Percentiles rank a stretch among this genome's conserved stretches.
phyloP scores from a whole-genome alignment of 75 land plant species.

The Cryptomeria japonica region DNA sequence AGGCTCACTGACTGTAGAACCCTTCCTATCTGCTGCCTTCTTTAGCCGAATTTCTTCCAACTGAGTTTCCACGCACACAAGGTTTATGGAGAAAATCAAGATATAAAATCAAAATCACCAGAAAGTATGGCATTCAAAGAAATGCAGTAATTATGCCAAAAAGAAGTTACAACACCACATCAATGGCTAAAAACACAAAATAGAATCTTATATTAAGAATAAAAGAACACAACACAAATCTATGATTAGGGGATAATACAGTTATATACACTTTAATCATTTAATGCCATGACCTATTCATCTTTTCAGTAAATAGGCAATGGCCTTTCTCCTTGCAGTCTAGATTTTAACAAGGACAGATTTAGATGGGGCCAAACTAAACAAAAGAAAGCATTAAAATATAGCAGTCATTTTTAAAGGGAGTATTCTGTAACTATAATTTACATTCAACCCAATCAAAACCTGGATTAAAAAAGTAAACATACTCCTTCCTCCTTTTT shows the following conservation, averaged over 20 bases:
- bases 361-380: background rate
- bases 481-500: background rate
- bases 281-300: background rate
- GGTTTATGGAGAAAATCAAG: background rate
- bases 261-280: background rate
- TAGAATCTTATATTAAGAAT: background rate
- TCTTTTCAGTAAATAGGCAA: background rate
- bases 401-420: background rate
- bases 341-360: background rate
- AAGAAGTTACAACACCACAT: background rate
- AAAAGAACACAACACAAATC: background rate
- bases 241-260: background rate
- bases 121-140: background rate
- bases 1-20: conserved; percentile 41
- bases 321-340: background rate
- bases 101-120: background rate
- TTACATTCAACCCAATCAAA: background rate
- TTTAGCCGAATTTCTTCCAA: conserved; percentile 77
- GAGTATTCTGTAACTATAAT: background rate
- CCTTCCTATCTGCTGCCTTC: conserved; percentile 61
- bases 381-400: background rate
- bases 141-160: background rate
- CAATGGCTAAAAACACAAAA: background rate
- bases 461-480: background rate
- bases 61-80: conserved; percentile 19